Conservation (phyloP, 345 rosid genomes). For the Psidium friedrichsthalianum region DNA sequence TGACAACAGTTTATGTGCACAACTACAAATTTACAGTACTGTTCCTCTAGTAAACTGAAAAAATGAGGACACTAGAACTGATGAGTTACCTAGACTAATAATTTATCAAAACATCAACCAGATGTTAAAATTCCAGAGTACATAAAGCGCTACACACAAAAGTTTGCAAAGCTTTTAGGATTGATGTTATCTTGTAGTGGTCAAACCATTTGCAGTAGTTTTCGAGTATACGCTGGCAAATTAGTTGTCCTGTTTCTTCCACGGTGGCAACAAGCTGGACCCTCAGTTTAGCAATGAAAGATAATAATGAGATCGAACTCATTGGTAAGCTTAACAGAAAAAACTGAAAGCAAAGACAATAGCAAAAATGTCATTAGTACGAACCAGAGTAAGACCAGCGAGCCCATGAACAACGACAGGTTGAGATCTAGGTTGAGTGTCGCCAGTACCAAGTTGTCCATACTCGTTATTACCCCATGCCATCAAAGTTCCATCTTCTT, state of each 20-base stretch:
- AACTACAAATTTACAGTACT: neutral
- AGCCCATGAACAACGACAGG: constrained; percentile 91
- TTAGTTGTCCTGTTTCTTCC: neutral
- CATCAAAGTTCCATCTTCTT: constrained; percentile 90
- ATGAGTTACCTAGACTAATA: neutral
- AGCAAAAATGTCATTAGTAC: constrained; percentile 11
- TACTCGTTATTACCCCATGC: constrained; percentile 99
- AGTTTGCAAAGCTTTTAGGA: neutral
- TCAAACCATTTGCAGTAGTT: neutral
- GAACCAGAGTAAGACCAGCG: constrained; percentile 69
- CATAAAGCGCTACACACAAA: neutral
- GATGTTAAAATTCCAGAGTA: neutral
- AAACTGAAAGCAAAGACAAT: neutral
- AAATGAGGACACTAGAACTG: neutral
- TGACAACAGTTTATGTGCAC: neutral
- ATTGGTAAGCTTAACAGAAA: neutral
- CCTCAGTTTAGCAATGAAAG: neutral
- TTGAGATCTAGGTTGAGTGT: constrained; percentile 96
- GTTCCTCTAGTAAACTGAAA: neutral
- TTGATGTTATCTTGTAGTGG: neutral
- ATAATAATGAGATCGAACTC: neutral
- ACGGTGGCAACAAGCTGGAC: neutral
- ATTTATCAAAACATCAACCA: neutral
- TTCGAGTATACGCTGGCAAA: neutral
- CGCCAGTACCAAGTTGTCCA: constrained; percentile 99